A percentile compares a stretch with the other conserved stretches of the same genome.
These are phyloP conservation scores for Sporisorium sorghi DNA, from an alignment of 1,284 basidiomycete genomes.

Conservation along the genomic window DNA sequence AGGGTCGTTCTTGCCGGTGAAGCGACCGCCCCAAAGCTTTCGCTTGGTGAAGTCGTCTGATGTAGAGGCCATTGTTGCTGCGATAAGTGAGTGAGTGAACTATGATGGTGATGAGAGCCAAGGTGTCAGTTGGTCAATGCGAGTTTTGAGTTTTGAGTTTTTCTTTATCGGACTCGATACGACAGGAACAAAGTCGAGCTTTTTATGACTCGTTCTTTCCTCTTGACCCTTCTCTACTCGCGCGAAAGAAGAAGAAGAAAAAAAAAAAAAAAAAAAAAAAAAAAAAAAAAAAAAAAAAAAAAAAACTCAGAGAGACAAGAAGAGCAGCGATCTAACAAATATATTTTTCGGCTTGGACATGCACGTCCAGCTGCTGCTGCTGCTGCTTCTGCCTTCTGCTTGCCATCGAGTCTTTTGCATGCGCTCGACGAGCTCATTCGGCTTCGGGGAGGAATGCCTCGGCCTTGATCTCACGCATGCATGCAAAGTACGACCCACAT, in stretches of 20 bases:
- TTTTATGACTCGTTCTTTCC: background rate
- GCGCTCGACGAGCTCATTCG: too few relatives aligned
- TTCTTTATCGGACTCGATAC: conserved; percentile 2
- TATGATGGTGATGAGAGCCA: background rate
- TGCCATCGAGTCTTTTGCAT: too few relatives aligned
- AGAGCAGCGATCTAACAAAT: background rate
- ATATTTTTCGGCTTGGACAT: too few relatives aligned
- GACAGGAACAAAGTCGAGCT: background rate
- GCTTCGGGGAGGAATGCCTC: too few relatives aligned
- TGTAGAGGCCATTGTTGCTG: conserved; percentile 35
- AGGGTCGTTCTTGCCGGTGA: conserved; percentile 66
- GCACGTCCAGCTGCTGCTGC: background rate
- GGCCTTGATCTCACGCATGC: too few relatives aligned
- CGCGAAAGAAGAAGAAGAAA: too few relatives aligned
- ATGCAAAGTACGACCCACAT: too few relatives aligned
- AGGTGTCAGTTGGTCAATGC: conserved; percentile 9
- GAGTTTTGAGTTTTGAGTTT: background rate
- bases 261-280: too few relatives aligned
- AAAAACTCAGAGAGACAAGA: too few relatives aligned
- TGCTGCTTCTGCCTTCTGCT: too few relatives aligned
- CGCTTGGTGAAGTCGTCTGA: conserved; percentile 65
- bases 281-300: background rate
- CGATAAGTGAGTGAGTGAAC: background rate
- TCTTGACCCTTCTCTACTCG: background rate
- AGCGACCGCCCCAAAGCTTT: conserved; percentile 69